Evolutionary conservation across 441 rosid species (phyloP).

Genomic region (Aleurites moluccanus): DNA sequence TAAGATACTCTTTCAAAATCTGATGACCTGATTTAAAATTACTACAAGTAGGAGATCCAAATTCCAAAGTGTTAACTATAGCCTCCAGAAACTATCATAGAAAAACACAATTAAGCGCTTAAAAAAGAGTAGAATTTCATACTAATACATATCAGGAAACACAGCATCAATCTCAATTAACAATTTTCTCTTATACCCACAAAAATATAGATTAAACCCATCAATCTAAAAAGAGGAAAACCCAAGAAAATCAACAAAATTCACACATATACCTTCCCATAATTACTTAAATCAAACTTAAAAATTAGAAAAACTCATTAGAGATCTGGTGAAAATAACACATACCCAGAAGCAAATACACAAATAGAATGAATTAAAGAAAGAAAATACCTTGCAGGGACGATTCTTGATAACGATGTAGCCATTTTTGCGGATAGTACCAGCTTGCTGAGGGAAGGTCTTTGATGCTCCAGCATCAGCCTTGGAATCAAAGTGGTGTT

Average conservation of each 20-base stretch:
- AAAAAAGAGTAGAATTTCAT: background rate
- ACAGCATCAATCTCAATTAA: background rate
- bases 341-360: slow-evolving; percentile 10
- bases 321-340: slow-evolving; percentile 21
- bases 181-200: background rate
- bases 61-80: background rate
- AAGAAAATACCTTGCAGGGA: slow-evolving; percentile 80
- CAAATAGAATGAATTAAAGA: background rate
- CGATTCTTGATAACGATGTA: slow-evolving; percentile 81
- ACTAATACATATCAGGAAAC: background rate
- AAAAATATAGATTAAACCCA: background rate
- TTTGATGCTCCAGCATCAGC: slow-evolving; percentile 90
- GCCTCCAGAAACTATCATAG: background rate
- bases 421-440: slow-evolving; percentile 84
- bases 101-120: background rate
- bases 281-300: background rate
- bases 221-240: background rate
- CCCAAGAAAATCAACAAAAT: background rate
- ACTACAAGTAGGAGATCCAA: background rate
- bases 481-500: slow-evolving; percentile 91
- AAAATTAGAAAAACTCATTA: slow-evolving; percentile 5
- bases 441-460: slow-evolving; percentile 87
- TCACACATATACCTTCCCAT: background rate
- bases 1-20: background rate
- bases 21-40: background rate